Evolutionary conservation across 2,329 filamentous ascomycete species (phyloP), one percentile per base, ranked within the genome.

Genomic region (Dactylellina cionopaga): DNA sequence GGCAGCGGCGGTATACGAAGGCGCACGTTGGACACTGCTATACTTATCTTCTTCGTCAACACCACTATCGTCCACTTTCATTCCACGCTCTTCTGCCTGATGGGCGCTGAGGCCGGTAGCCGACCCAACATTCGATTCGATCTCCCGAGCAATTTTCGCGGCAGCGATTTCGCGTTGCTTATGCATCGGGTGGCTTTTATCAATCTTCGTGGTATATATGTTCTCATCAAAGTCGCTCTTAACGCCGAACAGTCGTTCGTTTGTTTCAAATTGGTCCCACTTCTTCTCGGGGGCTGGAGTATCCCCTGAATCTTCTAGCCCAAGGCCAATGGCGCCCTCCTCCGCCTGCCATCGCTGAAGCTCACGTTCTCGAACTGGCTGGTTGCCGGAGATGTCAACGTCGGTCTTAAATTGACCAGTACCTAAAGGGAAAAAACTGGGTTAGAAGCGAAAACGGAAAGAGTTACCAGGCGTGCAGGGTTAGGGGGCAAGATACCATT

Each of bases 251-350:
- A 92, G 87, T 63, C 88, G 86, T 81, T 96, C 91, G 78, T 98
- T 98, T 74, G 87, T 89, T 66, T 91, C 90, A 78, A 99, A 99
- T 80, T 99, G 95, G 79, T 99, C 94, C 95, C 95, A 99, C 7
- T 82, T 83, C 63, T 77, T 76, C 44, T 72, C 68, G 2, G 59
- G 44, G 19, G 59, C 65, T 13, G 68, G 65, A 15, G 70, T 55
- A 15, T 65, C 55, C 27, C 55, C 15, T 1, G 63, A 17, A 22
- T 77, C 76, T 43, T 77, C 76, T 27, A 77, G 70, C 5, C 74
- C 66, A 11, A 72, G 70, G 19, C 41, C 35, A 24, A 25, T 64
- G 33, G 68, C 27, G 44, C 60, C 41, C 43, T 77, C 76, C 44
- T 76, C 75, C 22, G 76, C 75, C 47, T 77, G 76, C 76, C 76